phyloP scores from a whole-genome alignment of 2,329 filamentous ascomycete species.

The Colletotrichum aenigma region DNA sequence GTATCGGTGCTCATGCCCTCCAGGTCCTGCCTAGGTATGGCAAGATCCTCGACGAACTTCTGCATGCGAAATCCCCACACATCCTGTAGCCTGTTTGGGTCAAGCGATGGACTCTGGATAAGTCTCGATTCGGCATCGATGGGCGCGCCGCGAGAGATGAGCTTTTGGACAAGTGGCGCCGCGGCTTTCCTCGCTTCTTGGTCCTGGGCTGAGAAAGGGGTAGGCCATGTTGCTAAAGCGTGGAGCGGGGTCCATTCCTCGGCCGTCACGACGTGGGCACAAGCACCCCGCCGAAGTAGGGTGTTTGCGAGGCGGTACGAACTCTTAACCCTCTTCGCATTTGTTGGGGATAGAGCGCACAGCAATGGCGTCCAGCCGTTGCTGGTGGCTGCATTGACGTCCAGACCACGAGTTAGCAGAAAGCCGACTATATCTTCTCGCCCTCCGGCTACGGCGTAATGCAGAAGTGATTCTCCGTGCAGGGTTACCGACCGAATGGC shows the following conservation, averaged over 20 bases:
- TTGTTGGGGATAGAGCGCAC: slow-evolving; percentile 11
- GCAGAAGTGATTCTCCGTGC: slow-evolving; percentile 8
- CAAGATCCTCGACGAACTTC: neutral
- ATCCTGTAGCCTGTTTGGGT: neutral
- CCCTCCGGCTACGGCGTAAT: slow-evolving; percentile 12
- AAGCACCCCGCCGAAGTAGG: slow-evolving; percentile 3
- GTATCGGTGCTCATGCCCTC: neutral
- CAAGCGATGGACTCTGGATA: neutral
- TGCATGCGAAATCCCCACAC: slow-evolving; percentile 13
- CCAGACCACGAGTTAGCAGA: neutral
- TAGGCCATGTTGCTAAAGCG: slow-evolving; percentile 3
- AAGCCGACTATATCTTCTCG: neutral
- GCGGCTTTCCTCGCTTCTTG: neutral
- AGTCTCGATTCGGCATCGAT: neutral
- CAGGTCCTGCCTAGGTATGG: neutral
- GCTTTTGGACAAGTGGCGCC: neutral
- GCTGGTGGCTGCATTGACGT: neutral
- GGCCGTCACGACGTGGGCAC: slow-evolving; percentile 10
- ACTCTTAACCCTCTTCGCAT: neutral
- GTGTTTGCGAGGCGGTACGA: neutral
- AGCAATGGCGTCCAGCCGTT: slow-evolving; percentile 15
- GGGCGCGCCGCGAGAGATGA: slow-evolving; percentile 9
- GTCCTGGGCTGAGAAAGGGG: neutral
- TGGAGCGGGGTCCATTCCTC: slow-evolving; percentile 18
- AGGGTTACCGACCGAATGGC: neutral